Evolutionary conservation across 2,329 filamentous ascomycete genomes (phyloP).

Genomic region (Atkinsonella texensis): DNA sequence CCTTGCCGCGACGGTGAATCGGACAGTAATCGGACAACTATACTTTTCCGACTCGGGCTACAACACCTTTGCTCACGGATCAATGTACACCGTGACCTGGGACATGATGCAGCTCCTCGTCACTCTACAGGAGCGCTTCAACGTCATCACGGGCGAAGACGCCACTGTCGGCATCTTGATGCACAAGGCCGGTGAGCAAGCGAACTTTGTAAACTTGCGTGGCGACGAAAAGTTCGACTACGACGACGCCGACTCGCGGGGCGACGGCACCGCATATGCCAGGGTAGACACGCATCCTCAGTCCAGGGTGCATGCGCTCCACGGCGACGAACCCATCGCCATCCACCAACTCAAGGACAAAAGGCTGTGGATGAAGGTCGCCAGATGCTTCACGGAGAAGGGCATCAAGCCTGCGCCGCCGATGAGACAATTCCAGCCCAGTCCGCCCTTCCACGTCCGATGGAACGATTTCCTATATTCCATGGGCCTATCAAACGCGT

Average conservation of each 20-base stretch:
- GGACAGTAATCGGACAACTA: conserved; percentile 18
- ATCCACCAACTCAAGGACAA: conserved; percentile 18
- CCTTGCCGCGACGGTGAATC: conserved; percentile 8
- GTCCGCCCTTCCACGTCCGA: conserved; percentile 8
- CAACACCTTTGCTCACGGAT: conserved; percentile 19
- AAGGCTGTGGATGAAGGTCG: conserved; percentile 16
- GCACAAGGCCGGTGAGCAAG: conserved; percentile 13
- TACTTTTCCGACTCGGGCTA: conserved; percentile 15
- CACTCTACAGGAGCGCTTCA: conserved; percentile 14
- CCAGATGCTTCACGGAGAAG: conserved; percentile 16
- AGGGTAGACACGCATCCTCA: conserved; percentile 13
- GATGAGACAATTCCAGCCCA: conserved; percentile 1
- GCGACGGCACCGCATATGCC: conserved; percentile 18
- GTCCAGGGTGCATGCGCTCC: conserved; percentile 14
- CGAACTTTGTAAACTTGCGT: conserved; percentile 17
- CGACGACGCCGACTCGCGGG: conserved; percentile 15
- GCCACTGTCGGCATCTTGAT: conserved; percentile 18
- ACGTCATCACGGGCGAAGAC: conserved; percentile 19
- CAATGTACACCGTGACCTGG: conserved; percentile 23
- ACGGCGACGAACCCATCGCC: conserved; percentile 12
- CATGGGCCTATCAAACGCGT: conserved; percentile 10
- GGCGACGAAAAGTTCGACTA: conserved; percentile 21
- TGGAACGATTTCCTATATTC: conserved; percentile 16
- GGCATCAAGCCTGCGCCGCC: conserved; percentile 14
- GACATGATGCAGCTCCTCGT: conserved; percentile 18